phyloP scores from a whole-genome alignment of 2,329 filamentous ascomycete genomes.

The Phialophora macrospora region DNA sequence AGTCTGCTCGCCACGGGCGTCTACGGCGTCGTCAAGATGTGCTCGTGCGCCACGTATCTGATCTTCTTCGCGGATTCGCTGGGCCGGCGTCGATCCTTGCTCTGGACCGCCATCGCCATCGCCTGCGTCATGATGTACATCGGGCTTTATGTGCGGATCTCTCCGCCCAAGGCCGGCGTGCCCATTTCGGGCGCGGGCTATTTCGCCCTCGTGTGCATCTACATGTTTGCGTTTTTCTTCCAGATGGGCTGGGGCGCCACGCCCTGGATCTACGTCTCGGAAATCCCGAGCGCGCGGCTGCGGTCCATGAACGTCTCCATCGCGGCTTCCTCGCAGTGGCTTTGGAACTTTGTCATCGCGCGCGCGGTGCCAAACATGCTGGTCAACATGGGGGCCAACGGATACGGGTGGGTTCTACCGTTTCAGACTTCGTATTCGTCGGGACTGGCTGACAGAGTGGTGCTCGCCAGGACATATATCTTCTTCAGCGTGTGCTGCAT shows the following conservation, averaged over 20 bases:
- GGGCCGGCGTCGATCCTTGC: slow-evolving; percentile 61
- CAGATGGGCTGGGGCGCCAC: slow-evolving; percentile 71
- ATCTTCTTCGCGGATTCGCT: slow-evolving; percentile 70
- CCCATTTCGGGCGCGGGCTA: slow-evolving; percentile 68
- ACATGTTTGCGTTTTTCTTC: slow-evolving; percentile 73
- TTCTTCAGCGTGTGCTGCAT: slow-evolving; percentile 60
- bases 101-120: slow-evolving; percentile 68
- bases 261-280: slow-evolving; percentile 73
- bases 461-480: slow-evolving; percentile 64
- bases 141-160: slow-evolving; percentile 69
- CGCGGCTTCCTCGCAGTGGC: slow-evolving; percentile 70
- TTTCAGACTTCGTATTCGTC: too few relatives aligned
- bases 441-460: too few relatives aligned
- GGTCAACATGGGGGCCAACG: slow-evolving; percentile 23
- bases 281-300: slow-evolving; percentile 71
- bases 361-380: slow-evolving; percentile 60
- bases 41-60: slow-evolving; percentile 7
- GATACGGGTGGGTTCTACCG: slow-evolving; percentile 12
- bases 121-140: slow-evolving; percentile 70
- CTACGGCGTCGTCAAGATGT: slow-evolving; percentile 69
- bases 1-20: slow-evolving; percentile 75
- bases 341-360: slow-evolving; percentile 75
- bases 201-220: slow-evolving; percentile 72
- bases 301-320: slow-evolving; percentile 70
- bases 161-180: slow-evolving; percentile 59